Percentiles rank a stretch among this genome's conserved stretches.
These are phyloP conservation scores for Lithocarpus polystachyus DNA, from an alignment of 306 rosid genomes.

Conservation along the genomic window DNA sequence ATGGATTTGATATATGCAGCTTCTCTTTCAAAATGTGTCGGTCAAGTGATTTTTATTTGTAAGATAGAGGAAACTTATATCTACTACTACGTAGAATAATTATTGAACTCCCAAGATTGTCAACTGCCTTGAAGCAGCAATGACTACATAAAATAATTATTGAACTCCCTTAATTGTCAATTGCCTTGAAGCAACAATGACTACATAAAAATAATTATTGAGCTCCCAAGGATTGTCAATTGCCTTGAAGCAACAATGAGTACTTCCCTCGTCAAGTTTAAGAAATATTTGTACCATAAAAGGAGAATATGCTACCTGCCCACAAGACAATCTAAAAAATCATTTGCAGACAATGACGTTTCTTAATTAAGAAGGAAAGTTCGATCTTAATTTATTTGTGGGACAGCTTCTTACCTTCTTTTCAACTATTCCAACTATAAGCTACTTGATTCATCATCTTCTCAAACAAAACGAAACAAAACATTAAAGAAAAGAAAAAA, in stretches of 20 bases:
- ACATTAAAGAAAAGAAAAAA: background rate
- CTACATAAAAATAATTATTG: background rate
- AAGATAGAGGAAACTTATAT: too few relatives aligned
- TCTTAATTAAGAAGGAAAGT: slow-evolving; percentile 21
- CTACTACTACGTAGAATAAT: too few relatives aligned
- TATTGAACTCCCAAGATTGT: background rate
- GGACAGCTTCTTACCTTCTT: slow-evolving; percentile 18
- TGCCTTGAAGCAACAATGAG: background rate
- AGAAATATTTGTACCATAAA: slow-evolving; percentile 21
- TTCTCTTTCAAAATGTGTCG: too few relatives aligned
- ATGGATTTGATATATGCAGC: too few relatives aligned
- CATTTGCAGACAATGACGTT: slow-evolving; percentile 27
- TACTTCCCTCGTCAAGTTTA: slow-evolving; percentile 31
- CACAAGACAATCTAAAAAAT: slow-evolving; percentile 39
- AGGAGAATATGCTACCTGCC: slow-evolving; percentile 49
- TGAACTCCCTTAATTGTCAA: background rate
- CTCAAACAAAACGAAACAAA: too few relatives aligned
- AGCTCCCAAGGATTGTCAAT: background rate
- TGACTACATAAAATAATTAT: background rate
- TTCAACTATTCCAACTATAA: slow-evolving; percentile 5
- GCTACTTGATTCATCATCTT: too few relatives aligned
- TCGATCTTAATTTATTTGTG: slow-evolving; percentile 11
- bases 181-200: background rate
- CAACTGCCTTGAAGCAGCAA: background rate
- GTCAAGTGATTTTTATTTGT: too few relatives aligned